Conservation (phyloP, 2,329 filamentous ascomycete species). For the Calonectria honghensis region DNA sequence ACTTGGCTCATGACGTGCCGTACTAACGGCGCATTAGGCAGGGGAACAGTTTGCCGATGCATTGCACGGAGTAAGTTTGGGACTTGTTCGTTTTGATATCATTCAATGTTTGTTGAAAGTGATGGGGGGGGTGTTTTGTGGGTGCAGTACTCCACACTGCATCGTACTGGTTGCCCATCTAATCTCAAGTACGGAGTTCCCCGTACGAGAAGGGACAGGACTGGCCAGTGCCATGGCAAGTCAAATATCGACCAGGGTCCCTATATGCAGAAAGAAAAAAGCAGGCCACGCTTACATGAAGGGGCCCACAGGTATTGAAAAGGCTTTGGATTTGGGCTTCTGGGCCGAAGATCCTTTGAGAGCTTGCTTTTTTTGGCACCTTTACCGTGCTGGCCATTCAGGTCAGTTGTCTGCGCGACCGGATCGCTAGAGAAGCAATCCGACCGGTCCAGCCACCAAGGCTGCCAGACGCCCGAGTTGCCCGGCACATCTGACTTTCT, state of each 20-base stretch:
- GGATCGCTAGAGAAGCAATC: conserved; percentile 40
- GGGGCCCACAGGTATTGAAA: conserved; percentile 43
- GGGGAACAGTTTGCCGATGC: conserved; percentile 25
- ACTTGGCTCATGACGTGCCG: conserved; percentile 17
- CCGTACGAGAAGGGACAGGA: conserved; percentile 23
- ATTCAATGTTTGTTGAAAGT: conserved; percentile 31
- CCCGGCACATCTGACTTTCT: conserved; percentile 39
- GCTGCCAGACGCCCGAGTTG: conserved; percentile 40
- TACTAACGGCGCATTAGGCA: conserved; percentile 7
- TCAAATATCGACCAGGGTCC: conserved; percentile 43
- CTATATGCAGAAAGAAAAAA: conserved; percentile 47
- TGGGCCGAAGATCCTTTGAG: conserved; percentile 38
- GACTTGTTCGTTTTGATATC: conserved; percentile 24
- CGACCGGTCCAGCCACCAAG: conserved; percentile 42
- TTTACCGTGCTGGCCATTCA: conserved; percentile 34
- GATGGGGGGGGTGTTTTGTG: conserved; percentile 28
- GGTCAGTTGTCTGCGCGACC: conserved; percentile 23
- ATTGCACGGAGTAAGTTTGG: conserved; percentile 29
- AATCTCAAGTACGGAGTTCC: conserved; percentile 34
- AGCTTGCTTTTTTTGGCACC: conserved; percentile 47
- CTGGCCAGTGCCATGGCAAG: conserved; percentile 24
- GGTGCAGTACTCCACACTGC: conserved; percentile 23
- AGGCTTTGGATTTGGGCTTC: conserved; percentile 33
- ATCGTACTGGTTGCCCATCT: conserved; percentile 34
- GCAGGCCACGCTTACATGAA: conserved; percentile 50